These are phyloP conservation scores for Lyophyllum atratum DNA, from an alignment of 768 basidiomycete genomes.

Conservation along the genomic window DNA sequence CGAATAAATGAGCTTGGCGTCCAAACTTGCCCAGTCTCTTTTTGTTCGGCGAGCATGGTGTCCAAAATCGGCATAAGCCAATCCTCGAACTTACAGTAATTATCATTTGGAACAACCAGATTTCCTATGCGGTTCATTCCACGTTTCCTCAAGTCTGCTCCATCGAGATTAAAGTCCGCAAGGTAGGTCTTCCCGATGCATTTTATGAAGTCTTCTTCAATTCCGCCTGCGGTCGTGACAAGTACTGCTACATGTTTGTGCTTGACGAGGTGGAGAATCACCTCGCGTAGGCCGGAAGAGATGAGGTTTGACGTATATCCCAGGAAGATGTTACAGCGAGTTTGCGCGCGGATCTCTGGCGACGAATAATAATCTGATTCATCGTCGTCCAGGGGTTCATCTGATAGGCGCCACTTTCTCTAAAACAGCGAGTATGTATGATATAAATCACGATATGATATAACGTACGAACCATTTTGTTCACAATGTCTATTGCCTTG, in stretches of 20 bases:
- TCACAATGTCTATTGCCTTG: conserved; percentile 85
- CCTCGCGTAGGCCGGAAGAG: conserved; percentile 93
- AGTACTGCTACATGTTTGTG: conserved; percentile 87
- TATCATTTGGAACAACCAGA: conserved; percentile 94
- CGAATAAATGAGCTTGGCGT: conserved; percentile 93
- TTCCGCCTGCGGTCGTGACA: conserved; percentile 97
- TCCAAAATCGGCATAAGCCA: conserved; percentile 97
- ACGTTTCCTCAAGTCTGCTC: conserved; percentile 78
- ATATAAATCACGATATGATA: conserved; percentile 2
- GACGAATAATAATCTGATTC: conserved; percentile 68
- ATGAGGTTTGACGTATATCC: conserved; percentile 99
- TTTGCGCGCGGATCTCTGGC: conserved; percentile 63
- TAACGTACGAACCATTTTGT: conserved; percentile 75
- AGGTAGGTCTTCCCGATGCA: conserved; percentile 97
- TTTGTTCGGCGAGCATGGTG: conserved; percentile 87
- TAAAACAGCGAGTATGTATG: conserved; percentile 28
- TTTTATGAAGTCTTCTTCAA: conserved; percentile 99
- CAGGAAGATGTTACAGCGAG: conserved; percentile 86
- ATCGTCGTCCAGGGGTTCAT: conserved; percentile 72
- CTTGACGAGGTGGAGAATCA: conserved; percentile 90
- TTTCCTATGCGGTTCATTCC: conserved; percentile 99
- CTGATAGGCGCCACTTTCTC: conserved; percentile 88
- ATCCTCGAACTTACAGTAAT: conserved; percentile 99
- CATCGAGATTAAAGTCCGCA: conserved; percentile 90
- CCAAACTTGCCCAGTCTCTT: conserved; percentile 70